Evolutionary conservation across 179 eudicot species (phyloP), one percentile per base, ranked within the genome.

Genomic region (Silene noctiflora): DNA sequence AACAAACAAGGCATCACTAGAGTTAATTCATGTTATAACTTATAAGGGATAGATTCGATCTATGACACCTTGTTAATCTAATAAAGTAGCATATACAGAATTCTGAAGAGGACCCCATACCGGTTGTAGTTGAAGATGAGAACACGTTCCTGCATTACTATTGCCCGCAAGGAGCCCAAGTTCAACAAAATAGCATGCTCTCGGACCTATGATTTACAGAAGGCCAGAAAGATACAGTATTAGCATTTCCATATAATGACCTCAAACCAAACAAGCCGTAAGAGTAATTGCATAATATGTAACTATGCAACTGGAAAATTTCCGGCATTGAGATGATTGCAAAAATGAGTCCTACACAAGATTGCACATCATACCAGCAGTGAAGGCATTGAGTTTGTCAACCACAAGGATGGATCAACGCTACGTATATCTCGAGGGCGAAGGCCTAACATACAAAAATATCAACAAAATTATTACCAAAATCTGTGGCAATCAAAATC

Each of bases 321-420:
- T 31, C 17, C 46, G 12, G 12, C 67, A 63, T 24, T 63, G 67
- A 10, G n/a, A 65, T 29, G 46, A 29, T 16, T 0, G 3, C 33
- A 7, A 65, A 65, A 65, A 1, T 2, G 7, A n/a, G 48, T n/a
- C 13, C 17, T 0, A 17, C 3, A 56, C 14, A 24, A 63, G 39
- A 63, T 46, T 69, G 51, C 19, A 56, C 29, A 60, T 9, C 22
- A 58, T 91, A 95, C 99, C 98, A 96, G 88, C 75, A 96, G 75
- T 51, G 91, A 88, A 44, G 99, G 98, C 98, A 93, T 90, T 16
- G 98, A 80, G 77, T 96, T 96, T 46, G 94, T 96, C 89, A 96
- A 79, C 99, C 99, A 93, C 86, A 96, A 86, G 61, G 97, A 96
- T 72, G 99, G 99, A 86, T 96, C 99, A 72, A 96, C 98, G 63